Base-by-base conservation (phyloP, 208 protist species). In the Trypanosomatidae sp. region DNA sequence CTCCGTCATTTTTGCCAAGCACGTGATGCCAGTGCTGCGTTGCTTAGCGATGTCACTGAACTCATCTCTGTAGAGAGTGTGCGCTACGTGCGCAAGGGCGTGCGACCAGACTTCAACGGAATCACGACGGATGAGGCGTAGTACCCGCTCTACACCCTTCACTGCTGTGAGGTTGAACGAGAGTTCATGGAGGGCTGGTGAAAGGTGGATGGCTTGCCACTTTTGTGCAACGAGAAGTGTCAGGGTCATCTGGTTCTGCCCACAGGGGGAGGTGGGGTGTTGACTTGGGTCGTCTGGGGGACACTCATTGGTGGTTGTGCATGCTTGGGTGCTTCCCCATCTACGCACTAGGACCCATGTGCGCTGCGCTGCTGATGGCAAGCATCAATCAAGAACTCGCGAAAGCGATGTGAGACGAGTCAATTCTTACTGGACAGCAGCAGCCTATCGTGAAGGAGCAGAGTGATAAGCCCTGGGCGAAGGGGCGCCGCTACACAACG, bases 301-400 rank as follows among this genome's bases (percentile, higher is more conserved):
- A 97, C 72, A 85, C 91, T 28, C 93, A 97, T 72, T 97, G 93
- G 93, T 73, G 73, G n/a, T 49, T 41, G 25, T 86, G 87, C 19
- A 58, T 79, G 28, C 81, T 93, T 60, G 91, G 87, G 52, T 97
- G 95, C 83, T 97, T 97, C 81, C 91, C 93, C 0, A 92, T 89
- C 0, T 96, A 97, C 76, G 73, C 85, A 13, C 76, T 96, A 10
- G 94, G 90, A 33, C 83, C 90, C 17, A 92, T 93, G 79, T 71
- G 85, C 28, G 82, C 91, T 13, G 91, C 83, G 46, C 90, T 93
- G 80, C 69, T 95, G 44, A 87, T 91, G 77, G 69, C 70, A 52
- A 74, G 68, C 15, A 82, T 92, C 46, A 70, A 77, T 56, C 76
- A 77, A 59, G 87, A 93, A 66, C 62, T 90, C 13, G 82, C 25